Evolutionary conservation across 2,329 filamentous ascomycete species (phyloP).

Genomic region (Penicillium freii): DNA sequence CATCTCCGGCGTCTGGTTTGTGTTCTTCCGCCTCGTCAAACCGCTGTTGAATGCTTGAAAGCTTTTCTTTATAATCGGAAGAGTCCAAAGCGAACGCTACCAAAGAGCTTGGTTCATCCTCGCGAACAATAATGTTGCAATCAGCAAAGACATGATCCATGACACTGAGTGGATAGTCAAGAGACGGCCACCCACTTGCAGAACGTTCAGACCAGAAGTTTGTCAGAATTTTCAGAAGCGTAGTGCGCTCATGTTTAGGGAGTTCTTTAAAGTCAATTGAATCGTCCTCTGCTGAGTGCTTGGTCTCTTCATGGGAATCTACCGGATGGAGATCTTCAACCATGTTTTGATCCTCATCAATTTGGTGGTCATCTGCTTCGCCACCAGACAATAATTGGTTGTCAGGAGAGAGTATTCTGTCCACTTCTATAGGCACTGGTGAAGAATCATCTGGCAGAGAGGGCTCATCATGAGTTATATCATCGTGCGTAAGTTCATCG

Average conservation of each 20-base stretch:
- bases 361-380: conserved; percentile 66
- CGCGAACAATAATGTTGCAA: conserved; percentile 92
- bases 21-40: conserved; percentile 34
- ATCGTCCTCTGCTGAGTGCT: conserved; percentile 53
- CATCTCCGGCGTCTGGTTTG: conserved; percentile 25
- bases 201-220: conserved; percentile 99
- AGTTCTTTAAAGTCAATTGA: conserved; percentile 67
- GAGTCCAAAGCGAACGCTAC: conserved; percentile 91
- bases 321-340: conserved; percentile 66
- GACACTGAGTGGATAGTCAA: conserved; percentile 86
- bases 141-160: conserved; percentile 96
- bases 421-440: conserved; percentile 44
- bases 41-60: conserved; percentile 52
- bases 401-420: conserved; percentile 44
- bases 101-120: conserved; percentile 94
- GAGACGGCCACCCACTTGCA: conserved; percentile 84
- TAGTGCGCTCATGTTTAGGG: conserved; percentile 88
- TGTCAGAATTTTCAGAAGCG: conserved; percentile 89
- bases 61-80: conserved; percentile 79
- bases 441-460: conserved; percentile 32
- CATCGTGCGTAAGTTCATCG: conserved; percentile 27
- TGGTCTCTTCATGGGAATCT: conserved; percentile 53
- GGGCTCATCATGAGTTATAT: conserved; percentile 25
- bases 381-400: conserved; percentile 60
- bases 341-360: conserved; percentile 69